Conservation (phyloP, 1,139 yeast genomes). For the Candida sanyaensis region DNA sequence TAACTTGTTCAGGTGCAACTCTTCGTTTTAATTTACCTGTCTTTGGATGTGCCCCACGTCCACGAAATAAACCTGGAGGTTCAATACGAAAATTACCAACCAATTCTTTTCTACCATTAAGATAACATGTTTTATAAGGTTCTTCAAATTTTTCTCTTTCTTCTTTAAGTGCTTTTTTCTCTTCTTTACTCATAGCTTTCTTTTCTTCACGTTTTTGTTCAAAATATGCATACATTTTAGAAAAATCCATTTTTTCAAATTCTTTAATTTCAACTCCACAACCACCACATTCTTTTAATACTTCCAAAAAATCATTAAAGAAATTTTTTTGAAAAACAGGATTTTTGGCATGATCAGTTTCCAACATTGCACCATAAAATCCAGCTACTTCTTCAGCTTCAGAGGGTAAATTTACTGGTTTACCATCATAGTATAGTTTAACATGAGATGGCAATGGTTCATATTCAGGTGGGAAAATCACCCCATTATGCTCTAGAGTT, state of each 20-base stretch:
- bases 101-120: constrained; percentile 88
- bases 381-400: constrained; percentile 98
- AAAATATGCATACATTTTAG: constrained; percentile 70
- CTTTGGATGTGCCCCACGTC: constrained; percentile 96
- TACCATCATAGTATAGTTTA: constrained; percentile 73
- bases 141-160: constrained; percentile 80
- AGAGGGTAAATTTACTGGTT: constrained; percentile 69
- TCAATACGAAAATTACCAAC: constrained; percentile 94
- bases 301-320: constrained; percentile 72
- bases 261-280: constrained; percentile 54
- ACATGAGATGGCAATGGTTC: constrained; percentile 83
- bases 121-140: constrained; percentile 73
- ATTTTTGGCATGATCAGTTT: constrained; percentile 85
- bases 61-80: constrained; percentile 95
- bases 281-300: constrained; percentile 62
- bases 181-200: constrained; percentile 65
- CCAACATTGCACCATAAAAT: constrained; percentile 85
- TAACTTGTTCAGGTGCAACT: constrained; percentile 86
- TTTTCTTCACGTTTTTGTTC: constrained; percentile 73
- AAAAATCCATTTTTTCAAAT: constrained; percentile 77
- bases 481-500: constrained; percentile 84
- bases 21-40: constrained; percentile 86
- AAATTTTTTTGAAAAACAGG: constrained; percentile 87
- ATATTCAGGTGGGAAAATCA: constrained; percentile 89
- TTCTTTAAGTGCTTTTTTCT: constrained; percentile 69